phyloP scores from a whole-genome alignment of 2,329 filamentous ascomycete species.

The Volutella citrinella region DNA sequence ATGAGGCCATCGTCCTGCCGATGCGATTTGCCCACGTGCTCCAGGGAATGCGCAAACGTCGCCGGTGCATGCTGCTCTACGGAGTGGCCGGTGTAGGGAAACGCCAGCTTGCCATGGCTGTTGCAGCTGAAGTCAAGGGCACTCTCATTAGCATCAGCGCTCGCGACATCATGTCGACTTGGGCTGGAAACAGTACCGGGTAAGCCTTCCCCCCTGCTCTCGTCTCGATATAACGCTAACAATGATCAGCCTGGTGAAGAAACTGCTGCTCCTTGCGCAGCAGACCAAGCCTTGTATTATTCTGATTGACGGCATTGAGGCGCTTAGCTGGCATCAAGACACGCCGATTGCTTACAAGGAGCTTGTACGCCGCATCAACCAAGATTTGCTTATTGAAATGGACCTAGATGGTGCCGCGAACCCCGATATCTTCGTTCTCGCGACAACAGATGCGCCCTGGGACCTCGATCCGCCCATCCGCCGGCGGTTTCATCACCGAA shows the following conservation, averaged over 20 bases:
- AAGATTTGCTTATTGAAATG: constrained; percentile 12
- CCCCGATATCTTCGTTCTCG: constrained; percentile 10
- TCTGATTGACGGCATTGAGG: constrained; percentile 13
- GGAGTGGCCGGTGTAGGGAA: constrained; percentile 12
- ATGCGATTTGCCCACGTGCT: constrained; percentile 12
- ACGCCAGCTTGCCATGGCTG: constrained; percentile 10
- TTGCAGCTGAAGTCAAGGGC: constrained; percentile 7
- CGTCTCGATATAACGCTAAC: not conserved
- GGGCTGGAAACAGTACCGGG: constrained; percentile 7
- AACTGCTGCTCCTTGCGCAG: constrained; percentile 10
- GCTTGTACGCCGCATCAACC: constrained; percentile 7
- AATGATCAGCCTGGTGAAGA: constrained; percentile 3
- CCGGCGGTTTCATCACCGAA: constrained; percentile 10
- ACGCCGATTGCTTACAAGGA: constrained; percentile 1
- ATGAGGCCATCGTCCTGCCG: constrained; percentile 11
- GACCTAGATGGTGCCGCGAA: constrained; percentile 7
- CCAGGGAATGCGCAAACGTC: constrained; percentile 7
- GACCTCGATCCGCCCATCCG: constrained; percentile 7
- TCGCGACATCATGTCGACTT: constrained; percentile 9
- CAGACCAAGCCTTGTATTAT: constrained; percentile 13
- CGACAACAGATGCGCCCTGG: constrained; percentile 11
- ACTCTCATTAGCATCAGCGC: constrained; percentile 9
- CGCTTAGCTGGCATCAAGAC: constrained; percentile 8
- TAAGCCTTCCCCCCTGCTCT: constrained; percentile 1
- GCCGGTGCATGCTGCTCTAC: constrained; percentile 7